Percentiles rank a stretch among this genome's conserved stretches.
phyloP scores from a whole-genome alignment of 1,139 yeast species.

The Diutina catenulata region DNA sequence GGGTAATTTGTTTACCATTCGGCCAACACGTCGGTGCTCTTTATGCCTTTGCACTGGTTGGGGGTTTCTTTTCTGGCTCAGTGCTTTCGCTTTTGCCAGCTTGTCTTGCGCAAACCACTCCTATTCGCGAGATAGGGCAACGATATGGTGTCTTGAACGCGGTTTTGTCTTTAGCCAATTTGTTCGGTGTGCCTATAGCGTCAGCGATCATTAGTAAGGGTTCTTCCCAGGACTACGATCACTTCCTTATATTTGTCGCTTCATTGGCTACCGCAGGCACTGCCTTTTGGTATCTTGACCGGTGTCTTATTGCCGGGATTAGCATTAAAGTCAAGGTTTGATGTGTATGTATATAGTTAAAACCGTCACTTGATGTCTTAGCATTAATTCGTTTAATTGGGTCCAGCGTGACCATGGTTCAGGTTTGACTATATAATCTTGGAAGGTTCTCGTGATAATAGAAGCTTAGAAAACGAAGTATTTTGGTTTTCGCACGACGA shows the following conservation, averaged over 20 bases:
- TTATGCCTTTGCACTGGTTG: conserved; percentile 34
- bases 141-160: conserved; percentile 37
- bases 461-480: too few relatives aligned
- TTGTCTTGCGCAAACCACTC: conserved; percentile 39
- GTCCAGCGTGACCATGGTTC: too few relatives aligned
- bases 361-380: too few relatives aligned
- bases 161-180: conserved; percentile 29
- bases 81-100: conserved; percentile 37
- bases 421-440: too few relatives aligned
- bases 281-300: conserved; percentile 13
- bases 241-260: conserved; percentile 17
- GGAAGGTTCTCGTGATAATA: too few relatives aligned
- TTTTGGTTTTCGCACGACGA: too few relatives aligned
- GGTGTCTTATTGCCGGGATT: conserved; percentile 10
- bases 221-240: conserved; percentile 13
- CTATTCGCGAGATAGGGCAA: conserved; percentile 36
- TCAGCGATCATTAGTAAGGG: conserved; percentile 36
- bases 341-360: conserved; percentile 7
- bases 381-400: too few relatives aligned
- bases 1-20: conserved; percentile 44
- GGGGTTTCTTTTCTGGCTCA: conserved; percentile 43
- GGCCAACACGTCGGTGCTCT: conserved; percentile 28
- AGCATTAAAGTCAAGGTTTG: conserved; percentile 8
- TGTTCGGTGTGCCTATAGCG: conserved; percentile 38
- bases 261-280: conserved; percentile 14